Percentiles rank a stretch among this genome's conserved stretches.
Conservation (phyloP, 2,329 filamentous ascomycete species). For the Alternaria conjuncta region DNA sequence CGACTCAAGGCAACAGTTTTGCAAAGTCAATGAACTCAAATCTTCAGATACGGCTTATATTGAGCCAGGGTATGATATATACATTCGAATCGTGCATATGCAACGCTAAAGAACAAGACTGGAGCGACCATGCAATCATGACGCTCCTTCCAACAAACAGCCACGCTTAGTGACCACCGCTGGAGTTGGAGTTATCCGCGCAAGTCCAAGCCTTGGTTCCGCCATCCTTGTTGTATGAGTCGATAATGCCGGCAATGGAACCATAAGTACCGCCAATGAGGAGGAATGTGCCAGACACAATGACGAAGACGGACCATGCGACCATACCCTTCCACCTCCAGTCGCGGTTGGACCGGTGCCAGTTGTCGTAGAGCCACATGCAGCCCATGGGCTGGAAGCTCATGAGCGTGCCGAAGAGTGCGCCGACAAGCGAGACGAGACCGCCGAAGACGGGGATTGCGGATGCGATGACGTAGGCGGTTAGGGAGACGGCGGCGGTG, state of each 20-base stretch:
- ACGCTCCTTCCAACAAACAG: not conserved
- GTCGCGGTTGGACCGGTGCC: constrained; percentile 15
- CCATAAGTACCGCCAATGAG: constrained; percentile 36
- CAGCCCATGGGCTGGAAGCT: constrained; percentile 36
- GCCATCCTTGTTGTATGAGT: constrained; percentile 31
- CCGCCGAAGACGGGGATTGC: constrained; percentile 38
- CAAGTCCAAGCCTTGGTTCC: constrained; percentile 33
- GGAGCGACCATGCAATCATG: not conserved
- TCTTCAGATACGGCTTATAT: not conserved
- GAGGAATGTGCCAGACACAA: constrained; percentile 28
- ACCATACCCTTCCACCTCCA: constrained; percentile 29
- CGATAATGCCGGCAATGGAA: constrained; percentile 34
- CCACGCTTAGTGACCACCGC: constrained; percentile 3
- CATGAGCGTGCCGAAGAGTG: constrained; percentile 35
- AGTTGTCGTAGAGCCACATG: constrained; percentile 41
- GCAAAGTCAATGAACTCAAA: not conserved
- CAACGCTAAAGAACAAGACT: not conserved
- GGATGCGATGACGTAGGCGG: constrained; percentile 33
- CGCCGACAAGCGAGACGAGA: constrained; percentile 34
- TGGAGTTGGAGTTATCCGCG: constrained; percentile 34
- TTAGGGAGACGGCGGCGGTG: constrained; percentile 22
- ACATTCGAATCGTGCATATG: constrained; percentile 1
- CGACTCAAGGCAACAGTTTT: not conserved
- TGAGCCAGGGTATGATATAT: not conserved
- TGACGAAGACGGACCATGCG: constrained; percentile 32